A percentile compares a stretch with the other conserved stretches of the same genome.
Conservation (phyloP, 768 basidiomycete genomes). For the Russula emetica region DNA sequence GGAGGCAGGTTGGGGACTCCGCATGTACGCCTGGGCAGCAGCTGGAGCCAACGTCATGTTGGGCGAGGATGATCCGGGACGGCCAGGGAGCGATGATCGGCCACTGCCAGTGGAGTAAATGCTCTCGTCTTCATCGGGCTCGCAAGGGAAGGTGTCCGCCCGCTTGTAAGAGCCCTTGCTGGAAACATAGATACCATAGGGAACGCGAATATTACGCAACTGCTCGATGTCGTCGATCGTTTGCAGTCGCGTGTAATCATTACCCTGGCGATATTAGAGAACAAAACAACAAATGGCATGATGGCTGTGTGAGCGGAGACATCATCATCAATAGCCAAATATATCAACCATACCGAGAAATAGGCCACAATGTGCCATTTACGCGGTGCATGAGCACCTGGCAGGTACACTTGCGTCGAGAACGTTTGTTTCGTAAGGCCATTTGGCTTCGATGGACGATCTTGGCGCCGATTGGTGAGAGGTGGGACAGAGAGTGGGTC, state of each 20-base stretch:
- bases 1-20: neutral
- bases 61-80: conserved; percentile 20
- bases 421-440: conserved; percentile 87
- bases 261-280: conserved; percentile 43
- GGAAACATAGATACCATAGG: conserved; percentile 67
- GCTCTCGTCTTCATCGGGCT: conserved; percentile 31
- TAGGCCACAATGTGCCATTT: conserved; percentile 87
- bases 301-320: conserved; percentile 12
- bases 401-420: conserved; percentile 67
- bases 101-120: conserved; percentile 25
- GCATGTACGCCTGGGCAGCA: conserved; percentile 9
- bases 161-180: conserved; percentile 45
- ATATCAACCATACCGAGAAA: conserved; percentile 54
- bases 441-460: conserved; percentile 70
- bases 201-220: conserved; percentile 61
- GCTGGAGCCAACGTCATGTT: conserved; percentile 14
- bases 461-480: conserved; percentile 64
- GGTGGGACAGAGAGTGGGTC: conserved; percentile 57
- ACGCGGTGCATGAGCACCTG: conserved; percentile 50
- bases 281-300: neutral
- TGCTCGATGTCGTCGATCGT: conserved; percentile 73
- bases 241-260: conserved; percentile 65
- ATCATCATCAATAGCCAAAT: neutral
- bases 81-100: conserved; percentile 20
- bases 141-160: conserved; percentile 31